phyloP scores from a whole-genome alignment of 2,329 filamentous ascomycete species.

The Ophiostoma triangulosporum region DNA sequence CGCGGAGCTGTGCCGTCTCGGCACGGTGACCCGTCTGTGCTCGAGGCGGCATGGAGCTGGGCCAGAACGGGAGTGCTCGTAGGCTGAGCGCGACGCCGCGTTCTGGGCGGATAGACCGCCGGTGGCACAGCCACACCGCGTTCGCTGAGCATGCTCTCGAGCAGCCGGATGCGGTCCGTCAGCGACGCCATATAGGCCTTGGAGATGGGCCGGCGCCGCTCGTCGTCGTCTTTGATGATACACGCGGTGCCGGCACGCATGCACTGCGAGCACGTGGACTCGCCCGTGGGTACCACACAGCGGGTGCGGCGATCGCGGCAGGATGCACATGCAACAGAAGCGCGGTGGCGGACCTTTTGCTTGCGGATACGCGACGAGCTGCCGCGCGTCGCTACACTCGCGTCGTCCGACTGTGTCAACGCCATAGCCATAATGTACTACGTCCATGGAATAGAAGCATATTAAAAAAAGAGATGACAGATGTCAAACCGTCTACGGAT shows the following conservation, averaged over 20 bases:
- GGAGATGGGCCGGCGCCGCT: constrained; percentile 42
- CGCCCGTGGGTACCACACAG: constrained; percentile 40
- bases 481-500: too few species aligned
- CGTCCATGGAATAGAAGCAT: too few species aligned
- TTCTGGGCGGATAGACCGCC: constrained; percentile 39
- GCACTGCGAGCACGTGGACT: constrained; percentile 38
- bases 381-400: constrained; percentile 20
- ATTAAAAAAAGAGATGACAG: too few species aligned
- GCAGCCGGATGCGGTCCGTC: constrained; percentile 37
- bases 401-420: constrained; percentile 12
- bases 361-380: constrained; percentile 10
- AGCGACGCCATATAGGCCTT: constrained; percentile 45
- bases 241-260: constrained; percentile 36
- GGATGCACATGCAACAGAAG: constrained; percentile 41
- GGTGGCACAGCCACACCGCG: constrained; percentile 35
- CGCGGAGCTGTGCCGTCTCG: not conserved
- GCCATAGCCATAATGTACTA: constrained; percentile 5
- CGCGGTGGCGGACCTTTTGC: constrained; percentile 30
- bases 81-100: constrained; percentile 18
- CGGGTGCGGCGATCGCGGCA: constrained; percentile 34
- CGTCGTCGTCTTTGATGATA: constrained; percentile 44
- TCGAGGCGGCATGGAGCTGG: not conserved
- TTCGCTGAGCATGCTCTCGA: constrained; percentile 38
- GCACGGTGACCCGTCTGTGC: not conserved
- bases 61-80: not conserved